Percentiles rank a stretch among this genome's conserved stretches.
Conservation (phyloP, 176 grass and related monocot species). For the Raddia distichophylla region DNA sequence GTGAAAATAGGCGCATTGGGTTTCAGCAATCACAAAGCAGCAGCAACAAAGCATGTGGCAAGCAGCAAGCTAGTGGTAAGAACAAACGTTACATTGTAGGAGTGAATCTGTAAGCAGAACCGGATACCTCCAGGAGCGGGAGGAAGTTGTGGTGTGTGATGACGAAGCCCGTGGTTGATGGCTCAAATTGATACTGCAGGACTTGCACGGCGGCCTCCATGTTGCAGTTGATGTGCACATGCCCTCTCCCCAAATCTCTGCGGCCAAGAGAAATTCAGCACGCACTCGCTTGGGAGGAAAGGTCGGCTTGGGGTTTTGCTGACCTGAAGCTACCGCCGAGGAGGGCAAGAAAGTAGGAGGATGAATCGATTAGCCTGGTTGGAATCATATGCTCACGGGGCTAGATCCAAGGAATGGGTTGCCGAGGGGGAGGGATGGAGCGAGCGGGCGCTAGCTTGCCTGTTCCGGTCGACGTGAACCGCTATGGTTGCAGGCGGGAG, state of each 20-base stretch:
- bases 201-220: conserved; percentile 42
- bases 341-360: conserved; percentile 71
- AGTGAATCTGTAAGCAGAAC: not conserved
- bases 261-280: not conserved
- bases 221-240: conserved; percentile 53
- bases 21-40: not conserved
- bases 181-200: conserved; percentile 51
- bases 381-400: not conserved
- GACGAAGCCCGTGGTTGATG: not conserved
- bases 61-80: not conserved
- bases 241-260: conserved; percentile 54
- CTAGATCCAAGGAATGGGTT: not conserved
- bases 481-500: conserved; percentile 33
- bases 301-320: not conserved
- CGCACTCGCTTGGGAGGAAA: not conserved
- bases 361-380: conserved; percentile 53
- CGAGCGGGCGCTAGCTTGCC: conserved; percentile 22
- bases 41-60: not conserved
- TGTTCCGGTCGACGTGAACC: conserved; percentile 56
- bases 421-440: not conserved
- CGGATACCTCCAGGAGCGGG: conserved; percentile 45
- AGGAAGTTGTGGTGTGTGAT: conserved; percentile 59
- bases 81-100: not conserved
- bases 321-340: conserved; percentile 72
- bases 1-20: not conserved